Conservation (phyloP, 306 rosid species). For the Coriaria nepalensis region DNA sequence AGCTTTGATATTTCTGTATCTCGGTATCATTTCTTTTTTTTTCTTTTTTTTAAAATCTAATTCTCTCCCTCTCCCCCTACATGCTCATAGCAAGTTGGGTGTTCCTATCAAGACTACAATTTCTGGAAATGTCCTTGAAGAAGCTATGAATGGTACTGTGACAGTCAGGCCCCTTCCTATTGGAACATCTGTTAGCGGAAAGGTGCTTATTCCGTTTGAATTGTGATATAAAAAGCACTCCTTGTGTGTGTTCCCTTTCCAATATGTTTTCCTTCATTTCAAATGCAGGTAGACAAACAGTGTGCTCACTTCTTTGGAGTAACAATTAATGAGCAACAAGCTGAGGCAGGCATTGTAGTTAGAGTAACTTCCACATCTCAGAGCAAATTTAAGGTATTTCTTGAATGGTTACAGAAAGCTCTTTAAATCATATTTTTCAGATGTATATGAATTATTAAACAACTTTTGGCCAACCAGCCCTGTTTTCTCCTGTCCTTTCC, state of each 20-base stretch:
- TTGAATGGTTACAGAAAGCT: not conserved
- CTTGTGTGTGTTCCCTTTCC: slow-evolving; percentile 15
- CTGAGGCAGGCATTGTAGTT: slow-evolving; percentile 70
- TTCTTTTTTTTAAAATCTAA: not conserved
- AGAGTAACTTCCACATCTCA: slow-evolving; percentile 85
- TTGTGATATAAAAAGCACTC: slow-evolving; percentile 15
- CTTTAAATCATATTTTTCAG: not conserved
- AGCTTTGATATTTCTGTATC: slow-evolving; percentile 22
- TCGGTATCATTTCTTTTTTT: slow-evolving; percentile 6
- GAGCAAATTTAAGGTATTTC: slow-evolving; percentile 90
- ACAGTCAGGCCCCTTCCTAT: slow-evolving; percentile 96
- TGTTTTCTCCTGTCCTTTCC: slow-evolving; percentile 1
- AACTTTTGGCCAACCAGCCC: too few relatives aligned
- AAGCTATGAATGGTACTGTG: slow-evolving; percentile 89
- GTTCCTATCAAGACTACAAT: slow-evolving; percentile 97
- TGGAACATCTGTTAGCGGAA: slow-evolving; percentile 94
- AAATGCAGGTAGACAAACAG: slow-evolving; percentile 83
- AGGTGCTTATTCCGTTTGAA: slow-evolving; percentile 43
- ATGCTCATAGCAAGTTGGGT: slow-evolving; percentile 78
- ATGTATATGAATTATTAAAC: too few relatives aligned
- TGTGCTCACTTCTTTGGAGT: slow-evolving; percentile 94
- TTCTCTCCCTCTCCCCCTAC: slow-evolving; percentile 21
- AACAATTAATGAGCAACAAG: slow-evolving; percentile 82
- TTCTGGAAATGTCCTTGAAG: slow-evolving; percentile 97
- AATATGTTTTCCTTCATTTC: slow-evolving; percentile 17